Evolutionary conservation across 2,329 filamentous ascomycete genomes (phyloP), one percentile per base, ranked within the genome.

Genomic region (Epichloe amarillans): DNA sequence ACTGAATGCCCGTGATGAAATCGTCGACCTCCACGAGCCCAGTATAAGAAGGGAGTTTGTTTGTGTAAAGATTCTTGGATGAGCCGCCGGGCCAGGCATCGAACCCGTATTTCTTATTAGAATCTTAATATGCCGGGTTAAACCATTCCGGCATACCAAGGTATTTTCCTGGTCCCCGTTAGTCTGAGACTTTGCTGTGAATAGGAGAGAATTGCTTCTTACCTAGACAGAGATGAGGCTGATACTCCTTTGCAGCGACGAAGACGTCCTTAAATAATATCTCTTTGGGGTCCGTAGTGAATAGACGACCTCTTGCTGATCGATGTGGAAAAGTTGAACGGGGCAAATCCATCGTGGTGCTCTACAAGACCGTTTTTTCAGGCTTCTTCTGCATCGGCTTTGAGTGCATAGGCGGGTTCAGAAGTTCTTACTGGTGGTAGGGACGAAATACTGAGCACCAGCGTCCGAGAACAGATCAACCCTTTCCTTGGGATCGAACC

Each of bases 401-500:
- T 30, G 26, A 30, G 26, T 10, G 26, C 26, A 30, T 30, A 30
- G 26, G 26, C 1, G 26, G 26, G 8, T 10, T 10, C 26, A 30
- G 26, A 30, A 10, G 26, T 30, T 42, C 38, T 41, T 42, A 49
- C 47, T 49, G 11, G 67, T 67, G 0, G 68, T 71, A 12, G 69
- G 54, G 2, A 74, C 72, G 50, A 74, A 73, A 57, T 74, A 73
- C 17, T 70, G 68, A 11, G 74, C 74, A 10, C 74, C 74, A 1
- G 73, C 67, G 39, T 74, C 73, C 1, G 69, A 68, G 50, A 77
- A 71, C 0, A 77, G 65, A 55, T 77, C 72, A 1, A 77, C 72
- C 73, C 73, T 77, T 40, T 69, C 72, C 50, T 74, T 76, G 0
- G 77, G 69, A 55, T 77, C 66, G 55, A 67, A 80, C 1, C 59